Base-by-base conservation (phyloP, 2,329 filamentous ascomycete genomes). In the Penicillium sp. region DNA sequence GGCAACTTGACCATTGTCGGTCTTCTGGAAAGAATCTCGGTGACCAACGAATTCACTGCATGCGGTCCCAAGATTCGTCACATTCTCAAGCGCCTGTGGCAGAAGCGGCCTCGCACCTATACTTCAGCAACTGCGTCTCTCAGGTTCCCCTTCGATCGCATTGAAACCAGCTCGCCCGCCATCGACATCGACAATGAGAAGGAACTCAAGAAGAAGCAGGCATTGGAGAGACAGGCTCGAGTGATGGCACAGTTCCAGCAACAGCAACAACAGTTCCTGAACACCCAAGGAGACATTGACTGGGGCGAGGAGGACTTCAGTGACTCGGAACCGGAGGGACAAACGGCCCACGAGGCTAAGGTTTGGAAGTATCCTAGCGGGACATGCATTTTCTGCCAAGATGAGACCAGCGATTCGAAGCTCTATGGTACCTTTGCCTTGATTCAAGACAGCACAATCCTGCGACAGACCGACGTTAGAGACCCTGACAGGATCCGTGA, bases 201-300 rank as follows among this genome's bases (percentile, higher is more conserved):
- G 17, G 91, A 94, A 76, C 82, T 88, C 63, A 97, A 94, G 82
- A 99, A 97, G 83, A 91, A 91, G 77, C 91, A 94, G 56, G 95
- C 95, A 0, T 80, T 93, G 44, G 94, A 93, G 70, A 88, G 95
- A 24, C 93, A 98, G 77, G 93, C 93, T 1, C 91, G 88, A 72
- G 92, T 99, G 35, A 97, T 99, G 93, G 95, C 93, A 1, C 93
- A 97, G 73, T 97, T 99, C 79, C 95, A 98, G 75, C 91, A 97
- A 74, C 94, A 99, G 73, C 96, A 98, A 75, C 94, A 96, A 78
- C 95, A 88, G 71, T 99, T 99, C 79, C 82, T 99, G 80, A 90
- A 92, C 60, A 95, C 90, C 66, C 93, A 97, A 76, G 90, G 87
- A n/a, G 85, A 89, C 45, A 86, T 97, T 63, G 91, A 97, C 76